Evolutionary conservation across 805 yeast species (phyloP), one percentile per base, ranked within the genome.

Genomic region (Wickerhamiella vanderwaltii): DNA sequence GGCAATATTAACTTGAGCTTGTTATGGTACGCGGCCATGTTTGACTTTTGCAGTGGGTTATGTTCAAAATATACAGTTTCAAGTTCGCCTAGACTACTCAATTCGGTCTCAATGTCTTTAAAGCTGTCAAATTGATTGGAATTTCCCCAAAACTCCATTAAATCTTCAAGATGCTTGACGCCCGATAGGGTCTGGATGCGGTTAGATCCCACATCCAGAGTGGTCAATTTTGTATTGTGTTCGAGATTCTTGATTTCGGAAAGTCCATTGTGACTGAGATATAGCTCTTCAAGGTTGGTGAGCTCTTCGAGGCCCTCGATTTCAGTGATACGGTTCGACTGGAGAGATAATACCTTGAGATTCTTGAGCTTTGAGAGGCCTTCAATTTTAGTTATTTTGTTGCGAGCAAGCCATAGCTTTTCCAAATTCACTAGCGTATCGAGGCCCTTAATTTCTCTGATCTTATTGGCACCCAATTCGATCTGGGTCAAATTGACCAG

Each of bases 91-190:
- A 84, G 63, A 29, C 64, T 63, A 11, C 76, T 74, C 46, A 91
- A 67, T 55, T 84, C 77, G 16, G 69, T 58, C 39, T 74, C 77
- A 35, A 91, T 63, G 39, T 84, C 78, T 25, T 77, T 75, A 59
- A 82, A 87, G 30, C 73, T 66, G 25, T 73, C 70, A 17, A 91
- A 59, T 51, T 72, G 60, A 59, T 88, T 91, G 53, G 74, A 73
- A 0, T 95, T 81, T 19, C 93, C 85, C 98, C 99, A 91, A 41
- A 91, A 65, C 60, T 91, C 99, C 6, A 95, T 86, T 44, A 91
- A 66, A n/a, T 77, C 54, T 1, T 50, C 58, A 44, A 91, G 68
- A 51, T 81, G 91, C 1, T 66, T 61, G 41, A 91, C 50, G 48
- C 79, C 77, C 44, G 74, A 77, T 31, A 91, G 61, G 39, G 71